Evolutionary conservation across 768 basidiomycete genomes (phyloP), one percentile per base, ranked within the genome.

Genomic region (Lentinus tigrinus): DNA sequence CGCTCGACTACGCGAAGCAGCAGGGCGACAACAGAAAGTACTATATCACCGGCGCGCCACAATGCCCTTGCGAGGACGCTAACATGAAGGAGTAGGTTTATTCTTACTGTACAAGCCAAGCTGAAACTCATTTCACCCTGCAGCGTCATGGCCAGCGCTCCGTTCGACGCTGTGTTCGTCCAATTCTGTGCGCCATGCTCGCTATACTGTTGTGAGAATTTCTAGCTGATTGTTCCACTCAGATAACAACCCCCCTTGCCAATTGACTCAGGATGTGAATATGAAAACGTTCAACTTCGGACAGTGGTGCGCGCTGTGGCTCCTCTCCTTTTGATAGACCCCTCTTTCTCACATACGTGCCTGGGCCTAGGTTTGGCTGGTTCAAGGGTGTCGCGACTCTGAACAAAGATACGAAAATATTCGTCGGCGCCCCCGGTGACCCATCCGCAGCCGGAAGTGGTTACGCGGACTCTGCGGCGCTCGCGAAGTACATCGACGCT

Each of bases 161-260:
- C 69, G 7, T 91, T 89, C 63, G 89, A 91, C 70, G 86, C 86
- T 2, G 73, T 91, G 54, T 89, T 88, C 65, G 87, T 89, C 37
- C 88, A 88, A 68, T 86, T 89, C 67, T 83, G 31, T 31, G 31
- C 31, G 31, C 11, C 31, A 31, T 11, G 31, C 7, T 31, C 31
- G 31, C 31, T 11, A 11, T 11, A 11, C 31, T 31, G 31, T 11
- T 6, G 6, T 11, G 31, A n/a, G n/a, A n/a, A n/a, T n/a, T 11
- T 11, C 11, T 31, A 6, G 31, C 31, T 31, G 31, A 31, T 31
- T 31, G 31, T 31, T 31, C 31, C 31, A 11, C 31, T n/a, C 31
- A 31, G 31, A 31, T 31, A 31, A 31, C 31, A 31, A 31, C 31
- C 31, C 31, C 11, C 6, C 7, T 31, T 31, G 31, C 31, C 7